A percentile compares a stretch with the other conserved stretches of the same genome.
Conservation (phyloP, 352 stramenopile species). For the Bremia lactucae region DNA sequence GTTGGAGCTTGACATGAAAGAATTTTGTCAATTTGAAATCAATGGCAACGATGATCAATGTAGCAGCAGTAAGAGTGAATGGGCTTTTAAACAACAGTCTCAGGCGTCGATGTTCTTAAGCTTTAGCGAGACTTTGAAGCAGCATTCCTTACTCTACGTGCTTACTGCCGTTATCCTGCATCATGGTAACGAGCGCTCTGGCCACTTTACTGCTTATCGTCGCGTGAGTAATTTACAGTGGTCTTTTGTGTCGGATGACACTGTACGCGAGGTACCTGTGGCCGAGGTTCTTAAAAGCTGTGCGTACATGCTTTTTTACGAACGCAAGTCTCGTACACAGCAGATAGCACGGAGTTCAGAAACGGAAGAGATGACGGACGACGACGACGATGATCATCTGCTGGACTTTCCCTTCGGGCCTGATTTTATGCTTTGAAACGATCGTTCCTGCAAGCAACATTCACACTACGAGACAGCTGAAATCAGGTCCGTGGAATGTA, state of each 20-base stretch:
- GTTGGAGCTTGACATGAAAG: conserved; percentile 63
- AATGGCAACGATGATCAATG: conserved; percentile 20
- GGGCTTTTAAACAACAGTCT: conserved; percentile 4
- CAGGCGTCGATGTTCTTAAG: neutral
- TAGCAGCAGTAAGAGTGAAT: conserved; percentile 2
- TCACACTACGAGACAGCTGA: conserved; percentile 1
- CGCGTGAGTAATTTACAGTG: conserved; percentile 44
- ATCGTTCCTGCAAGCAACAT: conserved; percentile 13
- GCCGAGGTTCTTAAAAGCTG: conserved; percentile 64
- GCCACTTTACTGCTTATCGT: conserved; percentile 81
- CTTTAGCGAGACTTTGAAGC: conserved; percentile 11
- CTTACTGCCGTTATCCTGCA: conserved; percentile 75
- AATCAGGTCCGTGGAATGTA: conserved; percentile 19
- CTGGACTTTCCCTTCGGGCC: conserved; percentile 42
- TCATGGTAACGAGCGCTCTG: conserved; percentile 75
- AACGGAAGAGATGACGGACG: conserved; percentile 25
- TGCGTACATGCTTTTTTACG: conserved; percentile 88
- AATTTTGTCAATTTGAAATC: conserved; percentile 62
- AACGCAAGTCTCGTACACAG: conserved; percentile 52
- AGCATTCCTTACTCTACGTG: conserved; percentile 53
- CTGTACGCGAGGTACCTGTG: conserved; percentile 39
- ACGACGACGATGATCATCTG: conserved; percentile 37
- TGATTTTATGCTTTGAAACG: conserved; percentile 19
- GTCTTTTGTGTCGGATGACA: conserved; percentile 83
- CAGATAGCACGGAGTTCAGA: conserved; percentile 21